Evolutionary conservation across 2,329 filamentous ascomycete genomes (phyloP).

Genomic region (Acrodontium crateriforme): DNA sequence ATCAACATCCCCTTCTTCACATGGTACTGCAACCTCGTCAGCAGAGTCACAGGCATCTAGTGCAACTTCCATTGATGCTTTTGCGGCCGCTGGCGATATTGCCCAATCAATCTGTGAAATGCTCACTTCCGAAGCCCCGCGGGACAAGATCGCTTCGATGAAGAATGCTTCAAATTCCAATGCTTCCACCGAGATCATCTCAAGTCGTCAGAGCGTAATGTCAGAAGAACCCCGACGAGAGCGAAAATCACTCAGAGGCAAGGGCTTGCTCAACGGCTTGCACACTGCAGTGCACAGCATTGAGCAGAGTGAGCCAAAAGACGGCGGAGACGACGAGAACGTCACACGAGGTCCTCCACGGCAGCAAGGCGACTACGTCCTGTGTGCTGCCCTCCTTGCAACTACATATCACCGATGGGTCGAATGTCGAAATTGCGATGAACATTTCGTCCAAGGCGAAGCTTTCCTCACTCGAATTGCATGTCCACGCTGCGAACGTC

Average conservation of each 20-base stretch:
- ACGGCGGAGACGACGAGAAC: conserved; percentile 7
- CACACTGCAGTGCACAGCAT: conserved; percentile 18
- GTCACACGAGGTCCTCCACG: conserved; percentile 23
- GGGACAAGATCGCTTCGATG: conserved; percentile 1
- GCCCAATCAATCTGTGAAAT: conserved; percentile 18
- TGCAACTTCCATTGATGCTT: conserved; percentile 16
- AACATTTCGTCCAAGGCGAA: conserved; percentile 74
- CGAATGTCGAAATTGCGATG: conserved; percentile 70
- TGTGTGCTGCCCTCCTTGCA: conserved; percentile 61
- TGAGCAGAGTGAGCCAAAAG: conserved; percentile 9
- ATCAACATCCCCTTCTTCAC: conserved; percentile 11
- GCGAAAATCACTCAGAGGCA: too few relatives aligned
- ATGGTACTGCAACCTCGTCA: conserved; percentile 10
- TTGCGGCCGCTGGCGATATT: conserved; percentile 14
- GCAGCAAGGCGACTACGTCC: conserved; percentile 51
- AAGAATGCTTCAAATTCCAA: conserved; percentile 4
- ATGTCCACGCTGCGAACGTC: conserved; percentile 85
- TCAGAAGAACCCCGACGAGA: too few relatives aligned
- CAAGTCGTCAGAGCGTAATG: too few relatives aligned
- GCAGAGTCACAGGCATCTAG: conserved; percentile 15
- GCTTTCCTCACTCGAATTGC: conserved; percentile 75
- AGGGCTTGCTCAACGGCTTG: too few relatives aligned
- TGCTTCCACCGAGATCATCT: conserved; percentile 3
- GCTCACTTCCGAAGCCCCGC: conserved; percentile 13
- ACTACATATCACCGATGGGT: conserved; percentile 74